Evolutionary conservation across 2,329 filamentous ascomycete genomes (phyloP).

Genomic region (Pestalotiopsis sp.): DNA sequence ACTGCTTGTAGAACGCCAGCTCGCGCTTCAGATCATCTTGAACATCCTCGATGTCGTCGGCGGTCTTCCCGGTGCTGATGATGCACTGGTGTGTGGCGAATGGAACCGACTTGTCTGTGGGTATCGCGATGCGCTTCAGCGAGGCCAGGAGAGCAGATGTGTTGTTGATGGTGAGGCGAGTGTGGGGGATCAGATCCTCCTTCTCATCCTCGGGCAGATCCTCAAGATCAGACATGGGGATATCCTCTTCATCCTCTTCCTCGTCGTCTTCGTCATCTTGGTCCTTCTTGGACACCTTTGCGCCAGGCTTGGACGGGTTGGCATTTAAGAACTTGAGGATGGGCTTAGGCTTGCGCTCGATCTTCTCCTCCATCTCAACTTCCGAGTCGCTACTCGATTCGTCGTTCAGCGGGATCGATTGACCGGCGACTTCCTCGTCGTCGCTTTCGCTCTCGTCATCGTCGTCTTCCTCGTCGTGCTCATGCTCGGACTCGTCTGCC

Average conservation of each 20-base stretch:
- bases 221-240: slow-evolving; percentile 85
- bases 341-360: slow-evolving; percentile 54
- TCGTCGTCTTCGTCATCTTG: slow-evolving; percentile 63
- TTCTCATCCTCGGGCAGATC: slow-evolving; percentile 77
- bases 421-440: slow-evolving; percentile 42
- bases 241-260: slow-evolving; percentile 81
- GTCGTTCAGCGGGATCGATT: slow-evolving; percentile 49
- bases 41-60: slow-evolving; percentile 72
- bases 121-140: slow-evolving; percentile 76
- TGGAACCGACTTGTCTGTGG: slow-evolving; percentile 65
- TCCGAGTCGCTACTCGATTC: slow-evolving; percentile 69
- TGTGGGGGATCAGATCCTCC: slow-evolving; percentile 85
- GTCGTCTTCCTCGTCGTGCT: slow-evolving; percentile 23
- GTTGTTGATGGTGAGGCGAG: slow-evolving; percentile 97
- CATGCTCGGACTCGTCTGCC: slow-evolving; percentile 23
- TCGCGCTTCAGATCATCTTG: slow-evolving; percentile 93
- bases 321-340: slow-evolving; percentile 40
- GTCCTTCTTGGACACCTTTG: slow-evolving; percentile 43
- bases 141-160: slow-evolving; percentile 80
- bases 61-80: slow-evolving; percentile 65
- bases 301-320: slow-evolving; percentile 44
- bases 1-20: slow-evolving; percentile 90
- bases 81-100: slow-evolving; percentile 86
- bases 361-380: slow-evolving; percentile 75
- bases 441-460: slow-evolving; percentile 25